Conservation (phyloP, 2,329 filamentous ascomycete species). For the Daldinia eschscholtzii region DNA sequence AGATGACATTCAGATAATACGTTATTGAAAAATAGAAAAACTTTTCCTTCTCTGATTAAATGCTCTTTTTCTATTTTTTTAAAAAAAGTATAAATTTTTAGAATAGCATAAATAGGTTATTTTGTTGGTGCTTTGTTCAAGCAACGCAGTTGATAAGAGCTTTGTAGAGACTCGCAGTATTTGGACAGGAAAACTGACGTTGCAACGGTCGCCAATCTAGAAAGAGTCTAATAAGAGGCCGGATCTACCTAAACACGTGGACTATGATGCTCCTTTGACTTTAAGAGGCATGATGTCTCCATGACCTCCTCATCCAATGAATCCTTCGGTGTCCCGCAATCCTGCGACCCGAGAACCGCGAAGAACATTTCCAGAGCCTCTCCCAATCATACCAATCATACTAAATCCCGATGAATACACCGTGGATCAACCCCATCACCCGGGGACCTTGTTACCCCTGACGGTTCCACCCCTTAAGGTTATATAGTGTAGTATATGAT, state of each 20-base stretch:
- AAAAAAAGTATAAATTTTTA: background rate
- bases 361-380: background rate
- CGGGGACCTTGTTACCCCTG: background rate
- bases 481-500: background rate
- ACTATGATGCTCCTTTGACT: background rate
- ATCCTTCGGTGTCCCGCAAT: background rate
- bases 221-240: background rate
- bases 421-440: background rate
- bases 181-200: too few species aligned
- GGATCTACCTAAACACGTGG: constrained; percentile 6
- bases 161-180: too few species aligned
- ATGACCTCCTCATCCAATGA: constrained; percentile 1
- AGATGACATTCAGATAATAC: background rate
- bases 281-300: background rate
- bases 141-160: too few species aligned
- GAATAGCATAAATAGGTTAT: background rate
- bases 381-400: background rate
- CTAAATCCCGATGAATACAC: background rate
- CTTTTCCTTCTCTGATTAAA: too few species aligned
- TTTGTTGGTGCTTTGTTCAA: background rate
- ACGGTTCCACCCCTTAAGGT: background rate
- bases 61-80: background rate
- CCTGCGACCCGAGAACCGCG: background rate
- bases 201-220: background rate
- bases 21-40: background rate